Conservation (phyloP, 1,139 yeast species). For the Sugiyamaella xylanicola region DNA sequence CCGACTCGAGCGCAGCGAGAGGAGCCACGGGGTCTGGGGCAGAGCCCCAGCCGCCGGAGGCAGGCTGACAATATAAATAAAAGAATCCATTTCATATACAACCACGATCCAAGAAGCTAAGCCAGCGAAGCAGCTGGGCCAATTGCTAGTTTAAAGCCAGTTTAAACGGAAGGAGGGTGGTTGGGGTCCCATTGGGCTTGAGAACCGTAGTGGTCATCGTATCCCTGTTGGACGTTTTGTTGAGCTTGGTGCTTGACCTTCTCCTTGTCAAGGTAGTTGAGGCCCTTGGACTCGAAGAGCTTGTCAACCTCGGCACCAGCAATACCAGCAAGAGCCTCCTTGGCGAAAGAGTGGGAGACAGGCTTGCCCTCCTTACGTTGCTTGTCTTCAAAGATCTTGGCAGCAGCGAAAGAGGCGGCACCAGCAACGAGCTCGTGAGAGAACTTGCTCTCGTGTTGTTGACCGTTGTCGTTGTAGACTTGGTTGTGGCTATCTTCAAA, state of each 20-base stretch:
- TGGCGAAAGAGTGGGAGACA: conserved; percentile 38
- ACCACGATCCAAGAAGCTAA: background rate
- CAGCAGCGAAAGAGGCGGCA: conserved; percentile 42
- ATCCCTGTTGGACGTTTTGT: conserved; percentile 33
- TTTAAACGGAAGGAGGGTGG: conserved; percentile 27
- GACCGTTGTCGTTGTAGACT: conserved; percentile 32
- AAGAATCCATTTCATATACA: background rate
- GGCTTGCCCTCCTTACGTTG: conserved; percentile 40
- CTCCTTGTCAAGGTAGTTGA: conserved; percentile 36
- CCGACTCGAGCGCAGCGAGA: conserved; percentile 7
- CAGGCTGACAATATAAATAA: background rate
- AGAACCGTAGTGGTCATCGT: conserved; percentile 40
- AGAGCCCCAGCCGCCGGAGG: conserved; percentile 11
- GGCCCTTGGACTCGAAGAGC: conserved; percentile 42
- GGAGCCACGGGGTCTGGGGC: conserved; percentile 10
- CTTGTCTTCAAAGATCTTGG: conserved; percentile 36
- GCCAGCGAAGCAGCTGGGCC: background rate
- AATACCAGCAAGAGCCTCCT: conserved; percentile 40
- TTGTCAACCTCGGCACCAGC: conserved; percentile 44
- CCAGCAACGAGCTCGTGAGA: conserved; percentile 42
- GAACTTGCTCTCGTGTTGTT: conserved; percentile 37
- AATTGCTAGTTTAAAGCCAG: background rate
- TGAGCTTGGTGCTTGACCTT: conserved; percentile 35
- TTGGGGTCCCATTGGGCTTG: conserved; percentile 33
- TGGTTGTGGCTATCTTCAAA: conserved; percentile 31